These are phyloP conservation scores for Podaxis sp. DNA, from an alignment of 768 basidiomycete species.

Conservation along the genomic window DNA sequence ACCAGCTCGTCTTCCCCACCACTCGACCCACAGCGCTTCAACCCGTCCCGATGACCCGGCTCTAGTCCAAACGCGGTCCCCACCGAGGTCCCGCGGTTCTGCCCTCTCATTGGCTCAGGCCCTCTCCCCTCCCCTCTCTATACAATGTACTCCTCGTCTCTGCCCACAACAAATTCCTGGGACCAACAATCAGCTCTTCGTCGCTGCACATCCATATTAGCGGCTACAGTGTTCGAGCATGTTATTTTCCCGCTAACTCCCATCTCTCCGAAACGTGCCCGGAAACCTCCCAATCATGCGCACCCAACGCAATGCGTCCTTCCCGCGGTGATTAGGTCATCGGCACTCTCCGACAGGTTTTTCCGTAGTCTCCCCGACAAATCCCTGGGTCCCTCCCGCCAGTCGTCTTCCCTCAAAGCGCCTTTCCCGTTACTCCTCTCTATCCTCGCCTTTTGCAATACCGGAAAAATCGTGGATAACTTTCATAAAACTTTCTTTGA, in stretches of 20 bases:
- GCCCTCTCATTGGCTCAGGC: conserved; percentile 13
- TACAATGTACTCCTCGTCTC: background rate
- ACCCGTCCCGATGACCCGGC: conserved; percentile 11
- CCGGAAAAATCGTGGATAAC: conserved; percentile 11
- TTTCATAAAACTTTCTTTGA: background rate
- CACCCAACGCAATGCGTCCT: background rate
- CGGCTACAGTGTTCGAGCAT: background rate
- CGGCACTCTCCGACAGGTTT: conserved; percentile 13
- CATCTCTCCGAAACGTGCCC: conserved; percentile 16
- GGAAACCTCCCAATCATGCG: background rate
- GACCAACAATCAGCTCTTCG: no score
- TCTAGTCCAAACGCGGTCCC: conserved; percentile 12
- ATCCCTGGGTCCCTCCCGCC: background rate
- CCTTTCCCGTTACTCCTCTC: background rate
- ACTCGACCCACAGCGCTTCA: background rate
- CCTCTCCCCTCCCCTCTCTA: conserved; percentile 10
- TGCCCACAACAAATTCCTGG: background rate
- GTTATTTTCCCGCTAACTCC: conserved; percentile 18
- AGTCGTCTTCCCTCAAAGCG: background rate
- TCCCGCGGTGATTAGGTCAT: conserved; percentile 9
- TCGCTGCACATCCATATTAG: background rate
- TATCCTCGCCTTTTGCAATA: background rate
- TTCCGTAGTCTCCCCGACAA: conserved; percentile 13
- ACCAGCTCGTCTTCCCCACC: conserved; percentile 8
- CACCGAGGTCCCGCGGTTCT: conserved; percentile 28